Evolutionary conservation across 2,329 filamentous ascomycete species (phyloP).

Genomic region (Fonsecaea multimorphosa): DNA sequence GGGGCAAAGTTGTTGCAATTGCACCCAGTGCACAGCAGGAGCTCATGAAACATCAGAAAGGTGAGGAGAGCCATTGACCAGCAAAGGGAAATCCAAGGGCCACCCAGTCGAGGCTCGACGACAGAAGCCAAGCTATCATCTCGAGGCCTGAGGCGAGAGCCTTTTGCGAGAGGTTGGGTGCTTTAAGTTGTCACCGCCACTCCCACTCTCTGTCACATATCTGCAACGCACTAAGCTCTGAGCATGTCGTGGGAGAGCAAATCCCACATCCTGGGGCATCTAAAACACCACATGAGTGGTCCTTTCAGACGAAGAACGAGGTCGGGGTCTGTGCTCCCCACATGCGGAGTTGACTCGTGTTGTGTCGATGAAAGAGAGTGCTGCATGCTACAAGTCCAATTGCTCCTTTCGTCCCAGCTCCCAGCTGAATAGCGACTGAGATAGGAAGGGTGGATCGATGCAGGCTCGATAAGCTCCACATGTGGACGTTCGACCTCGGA

Average conservation of each 20-base stretch:
- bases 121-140: constrained; percentile 1
- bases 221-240: neutral
- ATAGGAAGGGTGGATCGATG: neutral
- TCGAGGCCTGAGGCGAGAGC: neutral
- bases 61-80: neutral
- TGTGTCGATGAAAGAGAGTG: neutral
- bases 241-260: constrained; percentile 1
- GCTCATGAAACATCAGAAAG: neutral
- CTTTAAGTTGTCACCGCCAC: neutral
- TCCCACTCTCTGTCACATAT: neutral
- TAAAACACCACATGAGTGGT: neutral
- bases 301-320: neutral
- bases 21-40: neutral
- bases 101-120: neutral
- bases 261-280: constrained; percentile 16
- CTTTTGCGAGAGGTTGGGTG: neutral
- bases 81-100: neutral
- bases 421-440: neutral
- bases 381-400: constrained; percentile 5
- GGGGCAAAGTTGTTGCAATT: constrained; percentile 1
- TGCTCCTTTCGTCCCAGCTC: constrained; percentile 2
- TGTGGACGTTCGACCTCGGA: neutral
- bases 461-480: constrained; percentile 5
- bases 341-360: constrained; percentile 5
- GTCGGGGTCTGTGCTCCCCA: neutral